Evolutionary conservation across 164 flowering plant genomes (phyloP), one percentile per base, ranked within the genome.

Genomic region (Akebia trifoliata): DNA sequence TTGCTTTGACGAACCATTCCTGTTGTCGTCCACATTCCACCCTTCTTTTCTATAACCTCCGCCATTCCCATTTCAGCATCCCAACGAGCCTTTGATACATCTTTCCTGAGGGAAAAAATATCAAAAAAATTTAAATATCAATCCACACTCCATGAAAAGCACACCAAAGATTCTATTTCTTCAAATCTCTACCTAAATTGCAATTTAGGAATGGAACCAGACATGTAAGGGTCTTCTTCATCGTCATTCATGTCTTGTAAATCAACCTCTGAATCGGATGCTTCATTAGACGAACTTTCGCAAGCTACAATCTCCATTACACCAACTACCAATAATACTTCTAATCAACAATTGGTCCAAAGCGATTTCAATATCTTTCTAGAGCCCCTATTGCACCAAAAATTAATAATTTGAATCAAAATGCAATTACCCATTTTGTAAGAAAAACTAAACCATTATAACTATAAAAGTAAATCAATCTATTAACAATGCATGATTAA

Each of bases 1-100:
- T 82, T 82, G 55, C 88, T 75, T 10, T 53, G 31, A 8, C 97
- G 84, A 63, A 74, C 62, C 20, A 92, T 72, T 62, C 97, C 98
- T 4, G 81, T 87, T 15, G 81, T 78, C 2, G 54, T 78, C 93
- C 89, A 85, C 73, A 84, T 34, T 46, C 54, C 47, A 8, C 98
- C 97, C 61, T 75, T 85, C 54, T 58, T 75, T 64, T 76, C 80
- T 29, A 80, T 28, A 48, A 92, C 81, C 67, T 85, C 90, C 43
- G 94, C 84, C 84, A 92, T 78, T 55, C 81, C 77, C 66, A 85
- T 31, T 11, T 77, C 72, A 9, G 68, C 72, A 38, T 66, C 70
- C 98, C 98, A 92, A 21, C 71, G 59, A 61, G 82, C 91, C 72
- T 57, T 80, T 6, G 86, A 81, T n/a, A 47, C 17, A 40, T 62